phyloP scores from a whole-genome alignment of 371 early-diverging fungal genomes.

The Apophysomyces elegans region DNA sequence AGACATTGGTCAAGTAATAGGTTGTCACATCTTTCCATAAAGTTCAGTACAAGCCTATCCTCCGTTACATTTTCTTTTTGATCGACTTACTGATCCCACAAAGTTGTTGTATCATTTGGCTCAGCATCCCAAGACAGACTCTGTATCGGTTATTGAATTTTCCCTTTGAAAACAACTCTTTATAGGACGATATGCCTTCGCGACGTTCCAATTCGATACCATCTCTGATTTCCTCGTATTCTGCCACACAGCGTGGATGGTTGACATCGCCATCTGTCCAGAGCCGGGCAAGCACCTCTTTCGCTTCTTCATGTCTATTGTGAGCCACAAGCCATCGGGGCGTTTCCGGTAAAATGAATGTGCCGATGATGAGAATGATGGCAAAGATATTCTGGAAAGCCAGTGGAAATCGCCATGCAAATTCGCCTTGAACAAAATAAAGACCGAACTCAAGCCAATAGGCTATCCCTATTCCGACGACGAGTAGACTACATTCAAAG shows the following conservation, averaged over 20 bases:
- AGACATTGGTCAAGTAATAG: constrained; percentile 41
- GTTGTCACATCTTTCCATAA: constrained; percentile 47
- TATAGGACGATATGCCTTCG: constrained; percentile 43
- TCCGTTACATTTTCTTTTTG: not conserved
- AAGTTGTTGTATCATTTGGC: constrained; percentile 51
- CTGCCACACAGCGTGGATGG: constrained; percentile 37
- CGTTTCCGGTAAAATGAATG: constrained; percentile 56
- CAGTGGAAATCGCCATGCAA: constrained; percentile 59
- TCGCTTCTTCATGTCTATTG: constrained; percentile 38
- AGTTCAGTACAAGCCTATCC: constrained; percentile 15
- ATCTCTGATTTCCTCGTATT: constrained; percentile 45
- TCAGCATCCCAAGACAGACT: constrained; percentile 44
- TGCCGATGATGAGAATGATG: constrained; percentile 43
- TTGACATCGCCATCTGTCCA: constrained; percentile 36
- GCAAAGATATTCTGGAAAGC: constrained; percentile 56
- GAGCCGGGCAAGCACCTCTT: constrained; percentile 45
- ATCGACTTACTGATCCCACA: constrained; percentile 42
- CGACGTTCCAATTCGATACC: constrained; percentile 46
- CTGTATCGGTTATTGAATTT: constrained; percentile 48
- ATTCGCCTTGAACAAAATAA: constrained; percentile 33
- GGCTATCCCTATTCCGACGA: constrained; percentile 42
- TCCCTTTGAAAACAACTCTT: constrained; percentile 44
- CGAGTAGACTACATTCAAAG: constrained; percentile 39
- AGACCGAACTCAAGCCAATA: constrained; percentile 56
- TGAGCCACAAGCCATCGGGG: constrained; percentile 63